Base-by-base conservation (phyloP, 2,329 filamentous ascomycete genomes). In the Fusarium bactridioides region DNA sequence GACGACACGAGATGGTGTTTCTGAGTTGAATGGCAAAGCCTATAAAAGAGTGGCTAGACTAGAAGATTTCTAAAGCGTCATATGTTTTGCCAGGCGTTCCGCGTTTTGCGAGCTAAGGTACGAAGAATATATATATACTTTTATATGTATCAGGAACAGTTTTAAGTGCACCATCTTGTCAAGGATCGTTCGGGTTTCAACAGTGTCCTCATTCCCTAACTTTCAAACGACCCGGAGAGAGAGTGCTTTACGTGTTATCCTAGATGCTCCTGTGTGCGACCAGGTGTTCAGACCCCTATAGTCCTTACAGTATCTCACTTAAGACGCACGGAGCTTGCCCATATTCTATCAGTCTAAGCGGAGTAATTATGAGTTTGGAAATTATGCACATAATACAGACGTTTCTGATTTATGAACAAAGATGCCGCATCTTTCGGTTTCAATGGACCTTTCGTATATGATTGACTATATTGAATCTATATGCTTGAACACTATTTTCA, bases 51-150 rank as follows among this genome's bases (percentile, higher is more conserved):
- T 74, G 55, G 67, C 55, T 73, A 73, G 62, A 68, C 45, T 70
- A 71, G 58, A 73, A 29, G 35, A 51, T 50, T 74, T 67, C 31
- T 23, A 44, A 48, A 70, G 62, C 59, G 71, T 59, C 47, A 68
- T 73, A 37, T 56, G 58, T 64, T 35, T 58, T 57, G 62, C 35
- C 27, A 64, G 70, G 70, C 67, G 70, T 73, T 74, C 58, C 67
- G 47, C 58, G 62, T 41, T 71, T 58, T 40, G 10, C 40, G 47
- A 38, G 38, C 45, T 53, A 33, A 33, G 31, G 31, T 33, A 23
- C 55, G 37, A 51, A 44, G 60, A 55, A 60, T 64, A 68, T 53
- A 60, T 64, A 68, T 53, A 58, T 68, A 43, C 37, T 37, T 44
- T n/a, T n/a, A 51, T 25, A 33, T 19, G 29, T 37, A 25, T 27